Evolutionary conservation across 768 basidiomycete species (phyloP), one percentile per base, ranked within the genome.

Genomic region (Boletus rubroflammeus): DNA sequence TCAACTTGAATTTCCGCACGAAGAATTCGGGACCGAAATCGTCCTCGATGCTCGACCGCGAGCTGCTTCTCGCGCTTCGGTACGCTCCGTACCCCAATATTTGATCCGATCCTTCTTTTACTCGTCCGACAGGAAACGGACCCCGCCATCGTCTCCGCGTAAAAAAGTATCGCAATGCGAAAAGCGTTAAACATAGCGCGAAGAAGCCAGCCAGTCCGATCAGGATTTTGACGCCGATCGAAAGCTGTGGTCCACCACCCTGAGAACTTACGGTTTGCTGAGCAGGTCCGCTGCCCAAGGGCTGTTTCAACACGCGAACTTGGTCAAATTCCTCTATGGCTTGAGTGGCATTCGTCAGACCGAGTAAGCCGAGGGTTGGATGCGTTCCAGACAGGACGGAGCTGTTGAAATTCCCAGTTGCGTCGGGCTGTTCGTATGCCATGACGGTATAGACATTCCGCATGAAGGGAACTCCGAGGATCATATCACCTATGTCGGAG

Each of bases 401-500:
- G 5, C 48, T 50, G 28, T 76, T 71, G 66, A 86, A 82, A 4
- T 62, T 60, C 14, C 85, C 85, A 23, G 75, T 61, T 0, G 67
- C 39, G 44, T 72, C 62, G 3, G 84, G 84, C 0, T 62, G 54
- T 43, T 79, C 74, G 65, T 85, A 89, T 1, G 84, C 84, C 78
- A 90, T 80, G 57, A 93, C 88, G 13, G 81, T 85, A 64, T 93
- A 92, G 4, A 82, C 78, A 62, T 84, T 90, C 11, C 87, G 78
- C 62, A 92, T 72, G 65, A 92, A 92, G 0, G 89, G 83, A 0
- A 89, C 85, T 38, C 88, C 90, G 36, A 92, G 82, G 53, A 92
- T 75, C 72, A 92, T 84, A 67, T 91, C 89, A 1, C 80, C 83
- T 17, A 81, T 71, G 14, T 56, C 60, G 4, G 73, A 67, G 15